phyloP scores from a whole-genome alignment of 345 rosid species.

The Citrus maxima region DNA sequence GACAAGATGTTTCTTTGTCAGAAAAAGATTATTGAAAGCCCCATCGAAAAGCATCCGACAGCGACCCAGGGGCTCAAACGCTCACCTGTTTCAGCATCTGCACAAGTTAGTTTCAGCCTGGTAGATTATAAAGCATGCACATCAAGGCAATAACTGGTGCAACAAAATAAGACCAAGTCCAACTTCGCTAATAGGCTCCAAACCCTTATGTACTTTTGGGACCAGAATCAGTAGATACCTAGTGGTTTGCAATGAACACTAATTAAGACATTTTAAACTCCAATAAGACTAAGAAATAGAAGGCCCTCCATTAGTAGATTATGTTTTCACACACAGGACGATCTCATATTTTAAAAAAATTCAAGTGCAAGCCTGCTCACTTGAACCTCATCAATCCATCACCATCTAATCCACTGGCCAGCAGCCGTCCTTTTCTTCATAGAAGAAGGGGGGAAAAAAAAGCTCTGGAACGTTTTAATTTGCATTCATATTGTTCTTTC shows the following conservation, averaged over 20 bases:
- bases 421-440: neutral
- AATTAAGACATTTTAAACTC: neutral
- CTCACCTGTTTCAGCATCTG: slow-evolving; percentile 56
- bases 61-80: slow-evolving; percentile 96
- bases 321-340: too few relatives aligned
- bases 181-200: neutral
- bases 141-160: neutral
- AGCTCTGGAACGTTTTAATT: neutral
- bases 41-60: slow-evolving; percentile 88
- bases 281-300: neutral
- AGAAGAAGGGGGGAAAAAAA: neutral
- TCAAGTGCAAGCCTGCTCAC: neutral
- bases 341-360: neutral
- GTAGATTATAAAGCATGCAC: slow-evolving; percentile 8
- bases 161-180: neutral
- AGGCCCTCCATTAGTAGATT: too few relatives aligned
- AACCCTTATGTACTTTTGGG: neutral
- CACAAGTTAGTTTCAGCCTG: slow-evolving; percentile 4
- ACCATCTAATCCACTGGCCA: neutral
- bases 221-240: neutral
- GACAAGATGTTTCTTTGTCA: slow-evolving; percentile 27
- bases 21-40: slow-evolving; percentile 81
- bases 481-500: neutral
- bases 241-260: neutral
- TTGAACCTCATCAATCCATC: neutral